These are phyloP conservation scores for Penicillium paradoxum DNA, from an alignment of 495 filamentous ascomycete genomes.

Conservation along the genomic window DNA sequence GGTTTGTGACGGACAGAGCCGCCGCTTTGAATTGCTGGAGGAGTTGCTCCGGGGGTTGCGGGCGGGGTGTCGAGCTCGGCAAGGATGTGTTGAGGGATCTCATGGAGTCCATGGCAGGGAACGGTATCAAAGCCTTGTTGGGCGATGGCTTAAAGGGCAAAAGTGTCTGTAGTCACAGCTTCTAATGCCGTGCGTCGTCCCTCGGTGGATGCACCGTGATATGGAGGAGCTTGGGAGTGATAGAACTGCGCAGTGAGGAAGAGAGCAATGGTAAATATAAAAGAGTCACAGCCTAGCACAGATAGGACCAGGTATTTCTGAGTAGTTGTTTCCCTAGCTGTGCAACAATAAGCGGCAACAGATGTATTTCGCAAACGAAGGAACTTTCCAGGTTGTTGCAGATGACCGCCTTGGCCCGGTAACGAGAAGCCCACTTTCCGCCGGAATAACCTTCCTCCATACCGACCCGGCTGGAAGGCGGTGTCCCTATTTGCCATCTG, in stretches of 20 bases:
- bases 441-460: background rate
- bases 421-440: constrained; percentile 4
- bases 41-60: constrained; percentile 71
- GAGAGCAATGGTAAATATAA: background rate
- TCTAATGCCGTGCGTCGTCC: background rate
- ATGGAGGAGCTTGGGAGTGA: background rate
- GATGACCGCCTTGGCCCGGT: constrained; percentile 3
- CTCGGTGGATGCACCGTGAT: constrained; percentile 1
- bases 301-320: background rate
- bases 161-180: background rate
- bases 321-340: background rate
- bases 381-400: constrained; percentile 3
- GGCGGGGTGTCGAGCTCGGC: constrained; percentile 46
- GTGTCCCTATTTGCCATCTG: constrained; percentile 1
- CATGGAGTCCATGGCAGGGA: constrained; percentile 64
- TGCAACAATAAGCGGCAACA: constrained; percentile 4
- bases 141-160: no score
- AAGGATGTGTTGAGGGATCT: constrained; percentile 66
- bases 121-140: background rate
- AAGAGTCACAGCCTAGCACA: background rate
- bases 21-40: constrained; percentile 87
- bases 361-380: background rate
- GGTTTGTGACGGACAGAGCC: constrained; percentile 88
- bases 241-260: background rate
- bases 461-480: background rate